Evolutionary conservation across 2,329 filamentous ascomycete genomes (phyloP), one percentile per base, ranked within the genome.

Genomic region (Phialocephala sp.): DNA sequence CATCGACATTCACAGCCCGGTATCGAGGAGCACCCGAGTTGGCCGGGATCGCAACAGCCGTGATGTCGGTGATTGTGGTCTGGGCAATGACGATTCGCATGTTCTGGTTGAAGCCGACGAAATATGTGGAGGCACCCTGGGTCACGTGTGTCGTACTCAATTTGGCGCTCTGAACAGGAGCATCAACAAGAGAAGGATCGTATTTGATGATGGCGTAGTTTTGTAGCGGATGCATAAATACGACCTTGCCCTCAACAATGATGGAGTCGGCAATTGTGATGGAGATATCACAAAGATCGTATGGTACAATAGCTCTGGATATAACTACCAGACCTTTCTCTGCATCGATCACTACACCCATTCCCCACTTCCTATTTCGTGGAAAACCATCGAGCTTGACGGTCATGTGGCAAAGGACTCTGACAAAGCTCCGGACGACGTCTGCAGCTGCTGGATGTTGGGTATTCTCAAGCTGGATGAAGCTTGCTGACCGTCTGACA

Each of bases 371-470:
- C 58, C 93, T 87, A 71, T 95, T 93, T 77, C 95, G 92, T 6
- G 95, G 96, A 77, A 97, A 99, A n/a, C 95, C 95, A 77, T 99
- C 95, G 11, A 99, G 85, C 82, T 98, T 98, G 68, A 99, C 82
- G 0, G 95, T 95, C 90, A 99, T 94, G 27, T 90, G 91, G 73
- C 94, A 97, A 69, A 92, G 90, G 63, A 99, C 91, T 45, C 95
- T 91, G 32, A 99, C 94, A 76, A 99, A 98, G 76, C 94, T 97
- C 71, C 92, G 90, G 45, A 99, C 92, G 68, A 99, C 87, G 71
- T 97, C 93, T 2, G 94, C 93, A n/a, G 95, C 94, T 20, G 92
- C 92, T 27, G 93, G 89, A 76, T 97, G 91, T 66, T 91, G 91
- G 66, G 94, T 91, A 72, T 95, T 93, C 73, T 94, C 91, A 68